phyloP scores from a whole-genome alignment of 805 yeast genomes.

The Candida schatavii region DNA sequence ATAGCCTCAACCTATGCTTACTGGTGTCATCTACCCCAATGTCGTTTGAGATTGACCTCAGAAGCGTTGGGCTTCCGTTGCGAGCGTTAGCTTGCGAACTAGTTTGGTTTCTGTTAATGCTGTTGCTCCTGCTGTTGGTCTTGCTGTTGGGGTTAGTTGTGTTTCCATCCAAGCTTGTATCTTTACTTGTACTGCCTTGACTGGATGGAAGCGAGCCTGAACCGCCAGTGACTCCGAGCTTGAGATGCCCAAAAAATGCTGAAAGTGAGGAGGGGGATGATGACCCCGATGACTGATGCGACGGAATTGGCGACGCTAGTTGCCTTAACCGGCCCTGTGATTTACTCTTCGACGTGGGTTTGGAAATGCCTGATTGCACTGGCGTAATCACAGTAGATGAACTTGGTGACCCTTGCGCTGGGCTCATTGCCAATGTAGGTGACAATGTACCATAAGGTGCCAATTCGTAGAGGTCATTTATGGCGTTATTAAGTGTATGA shows the following conservation, averaged over 20 bases:
- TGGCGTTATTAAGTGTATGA: too few relatives aligned
- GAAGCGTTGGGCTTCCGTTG: neutral
- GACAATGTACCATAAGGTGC: too few relatives aligned
- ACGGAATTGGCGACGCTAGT: conserved; percentile 3
- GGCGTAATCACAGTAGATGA: conserved; percentile 2
- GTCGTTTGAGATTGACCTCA: neutral
- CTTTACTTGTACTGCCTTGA: neutral
- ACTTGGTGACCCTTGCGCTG: too few relatives aligned
- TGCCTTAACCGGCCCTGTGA: conserved; percentile 2
- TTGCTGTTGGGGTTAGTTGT: neutral
- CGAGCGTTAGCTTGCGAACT: neutral
- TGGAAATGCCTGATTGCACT: neutral
- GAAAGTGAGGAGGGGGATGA: conserved; percentile 7
- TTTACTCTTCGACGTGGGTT: neutral
- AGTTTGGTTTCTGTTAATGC: neutral
- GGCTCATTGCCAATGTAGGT: neutral
- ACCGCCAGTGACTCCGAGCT: conserved; percentile 1
- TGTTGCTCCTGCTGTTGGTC: neutral
- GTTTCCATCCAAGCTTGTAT: neutral
- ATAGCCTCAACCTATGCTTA: neutral
- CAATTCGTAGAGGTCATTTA: too few relatives aligned
- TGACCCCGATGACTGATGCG: conserved; percentile 2
- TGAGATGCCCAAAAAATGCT: conserved; percentile 5
- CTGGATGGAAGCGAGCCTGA: neutral
- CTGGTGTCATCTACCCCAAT: neutral